Base-by-base conservation (phyloP, 2,329 filamentous ascomycete genomes). In the Scedosporium boydii region DNA sequence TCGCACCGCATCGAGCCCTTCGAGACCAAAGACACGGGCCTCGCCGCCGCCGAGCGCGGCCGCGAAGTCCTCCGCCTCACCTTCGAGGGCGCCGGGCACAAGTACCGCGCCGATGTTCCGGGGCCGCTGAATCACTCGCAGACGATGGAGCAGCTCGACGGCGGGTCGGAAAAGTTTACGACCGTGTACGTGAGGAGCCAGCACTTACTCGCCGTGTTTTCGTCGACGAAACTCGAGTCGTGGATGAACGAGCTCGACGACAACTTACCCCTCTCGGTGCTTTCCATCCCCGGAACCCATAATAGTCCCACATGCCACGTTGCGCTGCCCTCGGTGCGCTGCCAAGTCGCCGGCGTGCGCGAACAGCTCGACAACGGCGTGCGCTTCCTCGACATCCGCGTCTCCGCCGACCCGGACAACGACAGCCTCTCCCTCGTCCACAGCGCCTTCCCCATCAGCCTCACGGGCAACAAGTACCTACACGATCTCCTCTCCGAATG, bases 201-300 rank as follows among this genome's bases (percentile, higher is more conserved):
- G 60, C 80, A 82, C 29, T 78, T 82, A 69, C 75, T 88, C 9
- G 75, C 84, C 48, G 78, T 98, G 64, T 87, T 88, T 75, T 90
- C 87, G 65, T 91, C 87, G 4, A 82, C 87, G 16, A 81, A 85
- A 61, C 82, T 93, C 59, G 72, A 85, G 65, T 76, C 80, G 61
- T 96, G 95, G 95, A 98, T 98, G 93, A 75, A 80, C 63, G 81
- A 87, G 65, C 80, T 98, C 51, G 79, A 82, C 64, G 84, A 93
- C 69, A 81, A 86, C 21, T 88, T 85, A 60, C 86, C 91, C 1
- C 79, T 98, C 4, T 89, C 90, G 1, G 82, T 88, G 2, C 84
- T 99, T 59, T 95, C 89, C 59, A 95, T 98, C 65, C 95, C 95
- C 0, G 95, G 95, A 66, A 97, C 95, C 0, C 95, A 99, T 79